Percentiles rank a stretch among this genome's conserved stretches.
Evolutionary conservation across 345 rosid species (phyloP).

Genomic region (Leavenworthia alabamica): DNA sequence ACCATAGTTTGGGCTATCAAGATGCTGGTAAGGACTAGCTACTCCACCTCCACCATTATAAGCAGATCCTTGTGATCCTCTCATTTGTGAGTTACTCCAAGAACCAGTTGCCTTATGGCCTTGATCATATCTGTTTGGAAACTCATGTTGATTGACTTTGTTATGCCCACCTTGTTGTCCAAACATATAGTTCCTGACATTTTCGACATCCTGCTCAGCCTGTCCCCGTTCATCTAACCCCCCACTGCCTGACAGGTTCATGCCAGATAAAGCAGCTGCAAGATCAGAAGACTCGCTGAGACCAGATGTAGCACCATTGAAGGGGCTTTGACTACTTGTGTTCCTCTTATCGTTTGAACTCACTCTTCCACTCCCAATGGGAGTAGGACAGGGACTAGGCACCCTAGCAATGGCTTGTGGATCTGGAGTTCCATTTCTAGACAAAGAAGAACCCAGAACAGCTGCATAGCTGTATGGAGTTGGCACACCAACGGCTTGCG

Average conservation of each 20-base stretch:
- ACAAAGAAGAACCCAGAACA: slow-evolving; percentile 67
- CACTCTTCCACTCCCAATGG: slow-evolving; percentile 75
- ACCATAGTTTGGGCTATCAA: slow-evolving; percentile 45
- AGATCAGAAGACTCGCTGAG: slow-evolving; percentile 50
- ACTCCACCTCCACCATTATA: slow-evolving; percentile 43
- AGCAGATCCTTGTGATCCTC: slow-evolving; percentile 56
- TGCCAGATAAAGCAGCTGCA: slow-evolving; percentile 55
- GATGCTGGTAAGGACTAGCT: slow-evolving; percentile 43
- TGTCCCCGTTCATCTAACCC: slow-evolving; percentile 40
- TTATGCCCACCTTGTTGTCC: slow-evolving; percentile 25
- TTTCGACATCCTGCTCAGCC: slow-evolving; percentile 41
- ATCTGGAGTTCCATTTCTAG: slow-evolving; percentile 87
- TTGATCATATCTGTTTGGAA: slow-evolving; percentile 38
- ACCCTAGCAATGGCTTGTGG: slow-evolving; percentile 66
- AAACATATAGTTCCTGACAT: slow-evolving; percentile 51
- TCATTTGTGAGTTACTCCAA: slow-evolving; percentile 45
- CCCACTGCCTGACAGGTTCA: slow-evolving; percentile 54
- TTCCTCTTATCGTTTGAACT: slow-evolving; percentile 55
- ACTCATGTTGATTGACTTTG: slow-evolving; percentile 30
- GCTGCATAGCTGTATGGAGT: slow-evolving; percentile 70
- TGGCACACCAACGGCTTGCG: slow-evolving; percentile 43
- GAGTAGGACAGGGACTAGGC: slow-evolving; percentile 85
- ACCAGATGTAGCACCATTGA: slow-evolving; percentile 48
- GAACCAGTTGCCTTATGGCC: slow-evolving; percentile 32
- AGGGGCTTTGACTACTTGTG: slow-evolving; percentile 41